These are phyloP conservation scores for Colletotrichum costaricense DNA, from an alignment of 2,329 filamentous ascomycete species.

Conservation along the genomic window DNA sequence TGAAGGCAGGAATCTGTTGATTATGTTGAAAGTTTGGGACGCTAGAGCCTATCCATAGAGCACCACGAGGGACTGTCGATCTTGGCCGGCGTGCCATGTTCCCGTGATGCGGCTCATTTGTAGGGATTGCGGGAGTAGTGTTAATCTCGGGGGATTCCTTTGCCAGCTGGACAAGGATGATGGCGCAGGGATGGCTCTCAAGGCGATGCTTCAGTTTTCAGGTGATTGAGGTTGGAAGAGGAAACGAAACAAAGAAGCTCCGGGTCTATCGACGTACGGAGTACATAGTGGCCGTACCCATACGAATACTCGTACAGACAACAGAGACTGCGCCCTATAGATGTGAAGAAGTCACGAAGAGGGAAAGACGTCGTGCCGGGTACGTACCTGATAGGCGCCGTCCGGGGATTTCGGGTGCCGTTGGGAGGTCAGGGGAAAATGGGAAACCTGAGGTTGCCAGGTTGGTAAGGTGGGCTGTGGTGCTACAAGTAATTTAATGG, in stretches of 20 bases:
- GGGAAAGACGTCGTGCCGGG: not conserved
- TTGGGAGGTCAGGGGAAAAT: not conserved
- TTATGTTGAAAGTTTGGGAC: not conserved
- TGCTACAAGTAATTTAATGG: conserved; percentile 30
- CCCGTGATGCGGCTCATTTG: not conserved
- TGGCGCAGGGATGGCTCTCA: not conserved
- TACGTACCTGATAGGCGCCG: not conserved
- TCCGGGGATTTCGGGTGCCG: not conserved
- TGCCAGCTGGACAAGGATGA: conserved; percentile 23
- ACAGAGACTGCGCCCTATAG: not conserved
- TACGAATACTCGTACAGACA: not conserved
- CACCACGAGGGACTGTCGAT: not conserved
- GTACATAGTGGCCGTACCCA: not conserved
- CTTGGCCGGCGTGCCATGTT: not conserved
- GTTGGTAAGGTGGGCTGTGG: too few relatives aligned
- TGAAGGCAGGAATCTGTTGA: not conserved
- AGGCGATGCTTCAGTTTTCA: not conserved
- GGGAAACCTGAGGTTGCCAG: not conserved
- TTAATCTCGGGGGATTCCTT: conserved; percentile 12
- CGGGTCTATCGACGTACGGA: not conserved
- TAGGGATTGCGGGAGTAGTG: not conserved
- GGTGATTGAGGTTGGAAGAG: not conserved
- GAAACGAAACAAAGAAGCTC: not conserved
- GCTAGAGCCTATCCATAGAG: too few relatives aligned
- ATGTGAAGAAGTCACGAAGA: not conserved